Percentiles rank a stretch among this genome's conserved stretches.
Evolutionary conservation across 1,284 basidiomycete species (phyloP).

Genomic region (Phellopilus nigrolimitatus): DNA sequence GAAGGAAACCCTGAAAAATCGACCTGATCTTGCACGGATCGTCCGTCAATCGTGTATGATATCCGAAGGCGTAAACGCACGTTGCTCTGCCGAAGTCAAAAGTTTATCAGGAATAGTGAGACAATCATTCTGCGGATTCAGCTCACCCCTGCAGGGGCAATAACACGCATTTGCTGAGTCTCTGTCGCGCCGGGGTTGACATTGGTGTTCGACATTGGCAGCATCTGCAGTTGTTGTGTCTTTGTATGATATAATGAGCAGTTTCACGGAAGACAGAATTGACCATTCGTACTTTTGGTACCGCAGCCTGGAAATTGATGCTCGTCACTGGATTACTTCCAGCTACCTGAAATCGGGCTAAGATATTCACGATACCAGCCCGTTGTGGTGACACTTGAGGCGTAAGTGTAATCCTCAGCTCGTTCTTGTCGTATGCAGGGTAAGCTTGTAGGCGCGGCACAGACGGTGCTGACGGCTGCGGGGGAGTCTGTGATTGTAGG

Average conservation of each 20-base stretch:
- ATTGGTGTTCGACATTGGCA: constrained; percentile 88
- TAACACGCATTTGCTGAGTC: constrained; percentile 93
- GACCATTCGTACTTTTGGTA: constrained; percentile 74
- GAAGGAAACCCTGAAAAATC: constrained; percentile 91
- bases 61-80: constrained; percentile 86
- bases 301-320: constrained; percentile 95
- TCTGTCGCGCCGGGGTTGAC: constrained; percentile 78
- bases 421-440: constrained; percentile 89
- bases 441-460: constrained; percentile 64
- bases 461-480: constrained; percentile 34
- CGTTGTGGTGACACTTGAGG: constrained; percentile 76
- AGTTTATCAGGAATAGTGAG: constrained; percentile 12
- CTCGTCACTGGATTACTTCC: constrained; percentile 49
- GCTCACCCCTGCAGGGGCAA: constrained; percentile 82
- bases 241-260: constrained; percentile 31
- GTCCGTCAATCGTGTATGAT: constrained; percentile 66
- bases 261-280: background rate
- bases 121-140: background rate
- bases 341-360: constrained; percentile 80
- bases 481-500: constrained; percentile 24
- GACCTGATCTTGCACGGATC: constrained; percentile 84
- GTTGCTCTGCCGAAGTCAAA: constrained; percentile 51
- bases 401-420: constrained; percentile 84
- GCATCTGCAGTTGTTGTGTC: constrained; percentile 98
- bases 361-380: constrained; percentile 85